Percentiles rank a stretch among this genome's conserved stretches.
These are phyloP conservation scores for Ambispora gerdemannii DNA, from an alignment of 192 early-diverging fungal genomes.

Conservation along the genomic window DNA sequence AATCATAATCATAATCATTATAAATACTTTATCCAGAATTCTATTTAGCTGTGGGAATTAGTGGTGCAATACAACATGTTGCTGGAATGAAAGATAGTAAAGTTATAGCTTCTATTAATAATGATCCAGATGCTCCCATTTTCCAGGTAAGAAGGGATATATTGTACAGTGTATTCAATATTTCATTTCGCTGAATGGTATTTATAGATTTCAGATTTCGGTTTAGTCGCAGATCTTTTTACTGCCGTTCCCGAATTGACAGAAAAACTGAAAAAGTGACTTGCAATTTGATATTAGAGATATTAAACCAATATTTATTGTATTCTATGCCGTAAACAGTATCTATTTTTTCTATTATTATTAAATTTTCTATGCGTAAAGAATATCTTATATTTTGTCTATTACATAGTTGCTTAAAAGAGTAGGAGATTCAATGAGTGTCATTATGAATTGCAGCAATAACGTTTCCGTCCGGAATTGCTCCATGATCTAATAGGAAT, in stretches of 20 bases:
- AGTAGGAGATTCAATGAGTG: too few relatives aligned
- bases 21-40: slow-evolving; percentile 48
- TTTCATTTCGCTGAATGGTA: not conserved
- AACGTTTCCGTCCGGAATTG: slow-evolving; percentile 27
- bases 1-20: not conserved
- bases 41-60: slow-evolving; percentile 94
- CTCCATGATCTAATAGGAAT: slow-evolving; percentile 40
- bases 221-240: slow-evolving; percentile 93
- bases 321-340: too few relatives aligned
- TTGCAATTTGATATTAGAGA: too few relatives aligned
- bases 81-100: slow-evolving; percentile 99
- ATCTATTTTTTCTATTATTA: too few relatives aligned
- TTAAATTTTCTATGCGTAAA: too few relatives aligned
- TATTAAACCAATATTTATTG: too few relatives aligned
- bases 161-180: not conserved
- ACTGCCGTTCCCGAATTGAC: slow-evolving; percentile 88
- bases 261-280: slow-evolving; percentile 75
- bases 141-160: slow-evolving; percentile 70
- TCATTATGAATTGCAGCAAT: not conserved
- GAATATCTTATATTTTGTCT: too few relatives aligned
- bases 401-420: too few relatives aligned
- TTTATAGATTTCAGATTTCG: slow-evolving; percentile 75
- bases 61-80: slow-evolving; percentile 95
- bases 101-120: slow-evolving; percentile 98
- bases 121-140: slow-evolving; percentile 96